phyloP scores from a whole-genome alignment of 179 eudicot species.

The Nepenthes alata region DNA sequence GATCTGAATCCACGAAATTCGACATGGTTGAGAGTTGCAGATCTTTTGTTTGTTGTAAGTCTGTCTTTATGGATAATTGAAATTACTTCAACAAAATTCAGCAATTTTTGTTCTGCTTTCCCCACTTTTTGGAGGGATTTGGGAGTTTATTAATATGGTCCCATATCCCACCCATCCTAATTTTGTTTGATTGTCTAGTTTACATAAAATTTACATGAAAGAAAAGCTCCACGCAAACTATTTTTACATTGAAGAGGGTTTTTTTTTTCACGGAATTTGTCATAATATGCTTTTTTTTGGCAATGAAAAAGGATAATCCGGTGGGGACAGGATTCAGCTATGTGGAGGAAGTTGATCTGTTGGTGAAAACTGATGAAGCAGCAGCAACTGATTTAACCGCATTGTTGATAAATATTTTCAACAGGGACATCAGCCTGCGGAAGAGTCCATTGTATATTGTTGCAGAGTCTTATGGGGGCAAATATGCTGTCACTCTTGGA shows the following conservation, averaged over 20 bases:
- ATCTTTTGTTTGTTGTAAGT: conserved; percentile 76
- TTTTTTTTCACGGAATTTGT: too few species aligned
- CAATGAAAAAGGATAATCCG: conserved; percentile 62
- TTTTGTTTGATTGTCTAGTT: too few species aligned
- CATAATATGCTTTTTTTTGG: too few species aligned
- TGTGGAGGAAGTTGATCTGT: conserved; percentile 48
- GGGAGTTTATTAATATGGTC: too few species aligned
- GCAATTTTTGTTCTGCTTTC: too few species aligned
- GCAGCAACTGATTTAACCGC: conserved; percentile 69
- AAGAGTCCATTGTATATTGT: conserved; percentile 62
- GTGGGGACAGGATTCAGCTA: conserved; percentile 89
- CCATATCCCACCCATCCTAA: too few species aligned
- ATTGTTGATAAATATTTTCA: conserved; percentile 44
- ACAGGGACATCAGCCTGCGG: conserved; percentile 31
- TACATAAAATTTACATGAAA: too few species aligned
- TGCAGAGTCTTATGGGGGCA: conserved; percentile 95
- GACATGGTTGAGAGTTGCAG: conserved; percentile 74
- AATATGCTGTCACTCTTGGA: conserved; percentile 69
- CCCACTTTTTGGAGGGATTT: too few species aligned
- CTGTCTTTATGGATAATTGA: background rate
- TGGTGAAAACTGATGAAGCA: conserved; percentile 73
- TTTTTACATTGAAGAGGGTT: too few species aligned
- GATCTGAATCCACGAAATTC: conserved; percentile 57
- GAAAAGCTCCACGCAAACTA: too few species aligned
- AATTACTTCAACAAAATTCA: too few species aligned